Base-by-base conservation (phyloP, 2,329 filamentous ascomycete species). In the Ampelomyces quisqualis region DNA sequence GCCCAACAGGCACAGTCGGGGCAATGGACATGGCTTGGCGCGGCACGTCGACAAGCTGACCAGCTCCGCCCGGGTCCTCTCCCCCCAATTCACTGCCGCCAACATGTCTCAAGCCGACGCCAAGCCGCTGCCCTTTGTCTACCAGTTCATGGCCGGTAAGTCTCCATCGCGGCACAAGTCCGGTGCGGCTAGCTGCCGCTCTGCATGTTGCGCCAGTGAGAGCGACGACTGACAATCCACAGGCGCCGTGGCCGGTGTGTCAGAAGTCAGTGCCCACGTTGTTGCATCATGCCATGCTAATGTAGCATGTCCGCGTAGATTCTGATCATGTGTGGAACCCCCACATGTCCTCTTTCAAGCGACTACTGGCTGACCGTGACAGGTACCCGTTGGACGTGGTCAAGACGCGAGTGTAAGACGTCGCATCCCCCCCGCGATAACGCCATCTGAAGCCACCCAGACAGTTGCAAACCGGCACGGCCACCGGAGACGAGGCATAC, bases 361-460 rank as follows among this genome's bases (percentile, higher is more conserved):
- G 7, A 17, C 3, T n/a, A 5, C 23, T 38, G 11, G 17, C 44
- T 47, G 18, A 47, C 43, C 21, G 33, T 17, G n/a, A 57, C 68
- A 96, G 90, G 93, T 98, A 98, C 77, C 93, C 93, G 57, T 79
- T 98, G 70, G 93, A 98, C 70, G 93, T 98, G 44, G 89, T 97
- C 71, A 97, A 97, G 81, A 97, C 93, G 53, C 80, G 91, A 85
- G 86, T 95, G 87, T 93, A 81, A 79, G 84, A 47, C 27, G 46
- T 22, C 30, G 37, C 40, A 34, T 35, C 29, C 39, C 30, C 36
- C 40, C 9, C 22, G 18, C 21, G 38, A 29, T 26, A 22, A 38
- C 34, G 20, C 28, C 34, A 37, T 52, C 58, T 58, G 64, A 67
- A 46, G 48, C 53, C 50, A 51, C 47, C 48, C 62, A 95, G 88